Conservation (phyloP, 192 early-diverging fungal genomes). For the Diversispora epigaea region DNA sequence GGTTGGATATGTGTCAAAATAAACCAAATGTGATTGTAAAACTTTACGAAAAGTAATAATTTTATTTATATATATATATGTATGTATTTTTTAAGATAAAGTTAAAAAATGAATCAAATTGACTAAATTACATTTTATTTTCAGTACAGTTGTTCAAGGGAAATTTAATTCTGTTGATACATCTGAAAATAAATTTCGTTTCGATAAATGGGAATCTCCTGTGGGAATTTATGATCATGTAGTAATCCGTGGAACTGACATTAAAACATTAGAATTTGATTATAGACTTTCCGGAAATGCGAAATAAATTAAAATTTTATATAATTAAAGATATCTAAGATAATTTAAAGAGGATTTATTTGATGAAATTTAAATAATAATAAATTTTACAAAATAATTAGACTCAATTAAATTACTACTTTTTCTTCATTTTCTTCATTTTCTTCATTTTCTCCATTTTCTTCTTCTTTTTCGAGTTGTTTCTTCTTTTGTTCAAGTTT, state of each 20-base stretch:
- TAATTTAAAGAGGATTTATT: no score
- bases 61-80: not conserved
- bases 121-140: not conserved
- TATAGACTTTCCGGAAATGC: no score
- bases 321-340: no score
- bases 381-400: no score
- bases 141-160: slow-evolving; percentile 43
- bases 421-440: slow-evolving; percentile 35
- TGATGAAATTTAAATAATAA: no score
- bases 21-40: slow-evolving; percentile 33
- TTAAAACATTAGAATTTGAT: slow-evolving; percentile 41
- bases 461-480: slow-evolving; percentile 38
- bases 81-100: not conserved
- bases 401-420: not conserved
- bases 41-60: slow-evolving; percentile 43
- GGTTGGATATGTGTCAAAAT: slow-evolving; percentile 42
- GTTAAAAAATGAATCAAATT: not conserved
- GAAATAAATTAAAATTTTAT: no score
- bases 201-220: slow-evolving; percentile 49
- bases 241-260: slow-evolving; percentile 53
- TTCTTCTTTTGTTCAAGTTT: slow-evolving; percentile 43
- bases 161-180: slow-evolving; percentile 48
- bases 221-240: slow-evolving; percentile 52
- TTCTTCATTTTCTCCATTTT: slow-evolving; percentile 36
- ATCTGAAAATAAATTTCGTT: slow-evolving; percentile 49